These are phyloP conservation scores for Auricularia cornea DNA, from an alignment of 768 basidiomycete species.

Conservation along the genomic window DNA sequence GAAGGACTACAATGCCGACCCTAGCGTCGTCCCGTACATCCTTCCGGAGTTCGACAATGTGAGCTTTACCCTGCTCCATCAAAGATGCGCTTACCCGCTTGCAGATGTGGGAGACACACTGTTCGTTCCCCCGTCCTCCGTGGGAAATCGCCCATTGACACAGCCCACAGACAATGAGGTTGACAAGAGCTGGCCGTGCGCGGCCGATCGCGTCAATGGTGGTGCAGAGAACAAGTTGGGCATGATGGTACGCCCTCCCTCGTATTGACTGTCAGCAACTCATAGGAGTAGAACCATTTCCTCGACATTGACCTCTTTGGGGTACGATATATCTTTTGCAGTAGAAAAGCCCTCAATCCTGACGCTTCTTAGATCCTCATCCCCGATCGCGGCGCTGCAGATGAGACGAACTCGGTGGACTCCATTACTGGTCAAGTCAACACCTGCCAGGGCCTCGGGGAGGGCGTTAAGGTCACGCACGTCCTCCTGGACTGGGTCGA, in stretches of 20 bases:
- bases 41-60: background rate
- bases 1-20: background rate
- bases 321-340: background rate
- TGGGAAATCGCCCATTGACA: background rate
- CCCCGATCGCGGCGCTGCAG: background rate
- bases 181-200: background rate
- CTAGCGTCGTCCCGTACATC: background rate
- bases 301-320: background rate
- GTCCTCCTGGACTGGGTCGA: background rate
- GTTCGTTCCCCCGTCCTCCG: background rate
- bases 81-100: rapidly evolving
- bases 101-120: background rate
- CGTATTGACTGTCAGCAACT: background rate
- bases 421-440: background rate
- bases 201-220: background rate
- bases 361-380: background rate
- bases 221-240: background rate
- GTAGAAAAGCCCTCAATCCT: too few species aligned
- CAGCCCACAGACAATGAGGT: background rate
- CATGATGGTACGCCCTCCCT: background rate
- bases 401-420: background rate
- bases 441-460: background rate
- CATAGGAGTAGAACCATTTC: background rate
- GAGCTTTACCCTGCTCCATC: background rate
- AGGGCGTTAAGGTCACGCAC: background rate